These are phyloP conservation scores for Cladorrhinum sp. DNA, from an alignment of 2,329 filamentous ascomycete genomes.

Conservation along the genomic window DNA sequence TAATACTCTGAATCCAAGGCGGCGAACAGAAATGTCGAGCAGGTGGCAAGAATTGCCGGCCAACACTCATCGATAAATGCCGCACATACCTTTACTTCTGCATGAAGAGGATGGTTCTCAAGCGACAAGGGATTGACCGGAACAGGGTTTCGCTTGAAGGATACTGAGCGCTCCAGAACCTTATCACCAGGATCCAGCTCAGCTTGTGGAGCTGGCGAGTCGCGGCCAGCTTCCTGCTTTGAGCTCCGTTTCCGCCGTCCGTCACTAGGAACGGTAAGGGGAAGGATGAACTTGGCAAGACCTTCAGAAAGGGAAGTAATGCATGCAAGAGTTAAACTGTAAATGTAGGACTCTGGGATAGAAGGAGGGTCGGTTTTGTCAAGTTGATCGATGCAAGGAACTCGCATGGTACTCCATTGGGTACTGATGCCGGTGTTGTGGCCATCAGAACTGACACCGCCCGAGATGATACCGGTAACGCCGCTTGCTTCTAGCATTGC, in stretches of 20 bases:
- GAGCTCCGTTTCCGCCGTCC: constrained; percentile 49
- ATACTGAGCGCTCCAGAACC: constrained; percentile 57
- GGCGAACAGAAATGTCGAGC: constrained; percentile 91
- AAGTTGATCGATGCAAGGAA: constrained; percentile 87
- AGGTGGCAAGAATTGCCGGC: constrained; percentile 92
- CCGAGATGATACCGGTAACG: constrained; percentile 81
- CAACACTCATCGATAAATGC: constrained; percentile 87
- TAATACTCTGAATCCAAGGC: constrained; percentile 92
- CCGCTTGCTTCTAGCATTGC: constrained; percentile 87
- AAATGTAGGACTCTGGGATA: constrained; percentile 90
- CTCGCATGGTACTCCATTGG: constrained; percentile 85
- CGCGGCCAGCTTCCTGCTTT: constrained; percentile 43
- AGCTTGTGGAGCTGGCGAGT: constrained; percentile 41
- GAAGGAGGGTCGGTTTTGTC: constrained; percentile 84
- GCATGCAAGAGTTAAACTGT: constrained; percentile 82
- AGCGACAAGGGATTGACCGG: constrained; percentile 80
- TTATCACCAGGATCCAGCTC: constrained; percentile 35
- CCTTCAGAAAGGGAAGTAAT: constrained; percentile 89
- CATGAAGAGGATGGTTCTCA: constrained; percentile 66
- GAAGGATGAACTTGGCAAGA: constrained; percentile 87
- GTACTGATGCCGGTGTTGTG: constrained; percentile 76
- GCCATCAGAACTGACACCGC: constrained; percentile 64
- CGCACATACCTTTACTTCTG: constrained; percentile 73
- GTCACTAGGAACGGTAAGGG: constrained; percentile 80
- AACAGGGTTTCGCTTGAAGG: constrained; percentile 71